Percentiles rank a stretch among this genome's conserved stretches.
Evolutionary conservation across 768 basidiomycete genomes (phyloP).

Genomic region (Boletus subcaerulescens): DNA sequence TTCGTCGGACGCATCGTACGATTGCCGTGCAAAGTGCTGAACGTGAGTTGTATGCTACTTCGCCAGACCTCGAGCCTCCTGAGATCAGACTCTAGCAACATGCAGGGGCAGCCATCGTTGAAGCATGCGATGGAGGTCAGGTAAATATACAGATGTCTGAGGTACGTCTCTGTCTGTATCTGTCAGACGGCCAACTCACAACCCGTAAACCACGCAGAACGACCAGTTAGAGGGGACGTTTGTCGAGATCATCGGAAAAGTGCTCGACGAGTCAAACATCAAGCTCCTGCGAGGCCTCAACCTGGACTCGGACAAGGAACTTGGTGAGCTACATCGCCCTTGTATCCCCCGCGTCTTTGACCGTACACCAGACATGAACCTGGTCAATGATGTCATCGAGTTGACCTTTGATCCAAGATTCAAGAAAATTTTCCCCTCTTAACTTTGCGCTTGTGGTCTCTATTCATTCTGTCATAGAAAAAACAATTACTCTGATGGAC

Average conservation of each 20-base stretch:
- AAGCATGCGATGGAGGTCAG: conserved; percentile 66
- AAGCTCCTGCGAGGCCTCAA: conserved; percentile 51
- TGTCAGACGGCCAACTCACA: neutral
- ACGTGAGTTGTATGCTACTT: conserved; percentile 33
- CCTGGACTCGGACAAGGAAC: conserved; percentile 49
- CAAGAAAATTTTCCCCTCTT: conserved; percentile 44
- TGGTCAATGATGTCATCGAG: conserved; percentile 61
- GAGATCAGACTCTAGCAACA: conserved; percentile 28
- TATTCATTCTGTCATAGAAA: neutral
- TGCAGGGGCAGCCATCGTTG: conserved; percentile 50
- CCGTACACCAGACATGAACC: conserved; percentile 45
- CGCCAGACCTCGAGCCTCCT: neutral
- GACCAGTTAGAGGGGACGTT: conserved; percentile 49
- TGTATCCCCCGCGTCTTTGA: conserved; percentile 1
- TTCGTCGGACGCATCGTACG: conserved; percentile 56
- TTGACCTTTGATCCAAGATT: conserved; percentile 60
- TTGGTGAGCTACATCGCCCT: conserved; percentile 47
- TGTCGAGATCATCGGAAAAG: conserved; percentile 67
- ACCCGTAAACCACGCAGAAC: conserved; percentile 30
- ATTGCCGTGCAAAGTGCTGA: conserved; percentile 58
- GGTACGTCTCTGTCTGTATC: conserved; percentile 32
- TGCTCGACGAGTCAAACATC: conserved; percentile 51
- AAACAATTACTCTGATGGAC: conserved; percentile 22
- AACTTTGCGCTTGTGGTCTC: neutral
- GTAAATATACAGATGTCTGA: conserved; percentile 43